Percentiles rank a stretch among this genome's conserved stretches.
These are phyloP conservation scores for Caryopteris hybrid DNA, from an alignment of 305 asterid genomes.

Conservation along the genomic window DNA sequence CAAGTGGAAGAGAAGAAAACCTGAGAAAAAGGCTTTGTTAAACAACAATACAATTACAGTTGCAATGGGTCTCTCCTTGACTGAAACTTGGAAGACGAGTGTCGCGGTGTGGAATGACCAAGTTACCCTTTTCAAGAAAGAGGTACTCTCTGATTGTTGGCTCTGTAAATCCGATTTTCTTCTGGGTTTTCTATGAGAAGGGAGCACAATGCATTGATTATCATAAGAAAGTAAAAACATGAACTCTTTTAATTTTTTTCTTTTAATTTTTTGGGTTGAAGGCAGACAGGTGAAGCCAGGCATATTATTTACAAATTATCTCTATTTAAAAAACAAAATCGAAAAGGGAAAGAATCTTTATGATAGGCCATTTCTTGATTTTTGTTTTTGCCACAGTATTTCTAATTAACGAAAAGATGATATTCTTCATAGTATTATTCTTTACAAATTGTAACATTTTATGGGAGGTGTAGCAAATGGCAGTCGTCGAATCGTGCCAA, in stretches of 20 bases:
- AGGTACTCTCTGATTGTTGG: conserved; percentile 31
- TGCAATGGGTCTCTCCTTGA: conserved; percentile 4
- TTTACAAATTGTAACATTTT: conserved; percentile 7
- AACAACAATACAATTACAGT: not conserved
- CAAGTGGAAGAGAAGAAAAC: too few relatives aligned
- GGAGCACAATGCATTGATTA: conserved; percentile 36
- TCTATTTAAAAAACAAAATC: too few relatives aligned
- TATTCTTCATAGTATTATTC: not conserved
- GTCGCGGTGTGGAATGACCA: conserved; percentile 24
- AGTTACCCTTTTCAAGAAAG: conserved; percentile 36
- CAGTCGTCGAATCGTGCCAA: too few relatives aligned
- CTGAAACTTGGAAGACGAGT: conserved; percentile 14
- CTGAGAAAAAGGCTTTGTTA: not conserved
- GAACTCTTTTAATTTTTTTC: too few relatives aligned
- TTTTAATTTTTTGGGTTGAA: conserved; percentile 36
- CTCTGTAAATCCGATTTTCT: conserved; percentile 38
- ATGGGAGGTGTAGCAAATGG: not conserved
- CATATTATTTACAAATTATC: conserved; percentile 29
- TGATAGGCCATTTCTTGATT: too few relatives aligned
- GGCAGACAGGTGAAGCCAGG: conserved; percentile 92
- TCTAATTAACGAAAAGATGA: too few relatives aligned
- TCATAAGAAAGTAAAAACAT: not conserved
- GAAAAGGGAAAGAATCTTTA: not conserved
- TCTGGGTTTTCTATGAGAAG: too few relatives aligned
- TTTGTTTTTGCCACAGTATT: too few relatives aligned